phyloP scores from a whole-genome alignment of 306 rosid genomes.

The Lathyrus sativus region DNA sequence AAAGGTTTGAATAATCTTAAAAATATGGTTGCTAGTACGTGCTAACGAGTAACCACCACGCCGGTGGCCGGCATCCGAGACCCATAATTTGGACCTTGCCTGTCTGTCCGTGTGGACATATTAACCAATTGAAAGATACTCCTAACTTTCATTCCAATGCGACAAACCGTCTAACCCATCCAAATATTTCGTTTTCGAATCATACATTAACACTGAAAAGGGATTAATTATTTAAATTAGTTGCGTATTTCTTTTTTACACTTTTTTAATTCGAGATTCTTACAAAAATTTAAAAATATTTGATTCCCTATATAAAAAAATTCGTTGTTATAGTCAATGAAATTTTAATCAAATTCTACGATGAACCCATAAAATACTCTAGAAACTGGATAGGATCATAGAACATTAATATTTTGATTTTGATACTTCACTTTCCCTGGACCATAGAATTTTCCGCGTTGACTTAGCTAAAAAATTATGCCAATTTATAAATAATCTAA shows the following conservation, averaged over 20 bases:
- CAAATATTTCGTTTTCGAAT: not conserved
- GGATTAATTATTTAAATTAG: too few relatives aligned
- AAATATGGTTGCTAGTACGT: not conserved
- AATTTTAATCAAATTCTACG: not conserved
- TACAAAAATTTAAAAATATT: too few relatives aligned
- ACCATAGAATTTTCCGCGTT: slow-evolving; percentile 1
- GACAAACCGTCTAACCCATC: not conserved
- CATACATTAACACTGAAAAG: not conserved
- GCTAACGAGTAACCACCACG: not conserved
- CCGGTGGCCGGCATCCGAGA: slow-evolving; percentile 3
- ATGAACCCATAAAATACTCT: not conserved
- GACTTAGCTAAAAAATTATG: not conserved
- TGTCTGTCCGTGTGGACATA: not conserved
- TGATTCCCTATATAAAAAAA: too few relatives aligned
- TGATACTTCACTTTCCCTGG: not conserved
- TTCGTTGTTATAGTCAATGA: not conserved
- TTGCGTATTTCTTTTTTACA: not conserved
- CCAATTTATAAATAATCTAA: not conserved
- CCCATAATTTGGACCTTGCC: not conserved
- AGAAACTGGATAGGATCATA: not conserved
- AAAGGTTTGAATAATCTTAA: not conserved
- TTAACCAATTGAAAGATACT: too few relatives aligned
- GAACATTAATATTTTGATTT: not conserved
- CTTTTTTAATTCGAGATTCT: too few relatives aligned
- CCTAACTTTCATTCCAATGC: too few relatives aligned